Evolutionary conservation across 2,329 filamentous ascomycete genomes (phyloP).

Genomic region (Coccinonectria pachysandricola): DNA sequence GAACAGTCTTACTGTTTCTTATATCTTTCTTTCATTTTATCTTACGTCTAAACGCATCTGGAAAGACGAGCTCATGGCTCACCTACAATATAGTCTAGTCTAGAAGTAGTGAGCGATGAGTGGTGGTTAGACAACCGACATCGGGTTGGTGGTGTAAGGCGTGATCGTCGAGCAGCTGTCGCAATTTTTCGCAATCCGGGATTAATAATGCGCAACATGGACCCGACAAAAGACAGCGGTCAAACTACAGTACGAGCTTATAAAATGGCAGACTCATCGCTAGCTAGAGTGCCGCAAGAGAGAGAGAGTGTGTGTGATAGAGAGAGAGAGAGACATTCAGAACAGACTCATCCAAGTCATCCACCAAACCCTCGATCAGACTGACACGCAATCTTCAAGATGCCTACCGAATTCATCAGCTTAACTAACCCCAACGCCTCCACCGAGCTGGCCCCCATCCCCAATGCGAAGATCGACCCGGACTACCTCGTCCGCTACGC

Average conservation of each 20-base stretch:
- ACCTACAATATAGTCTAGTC: no score
- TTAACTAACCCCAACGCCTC: constrained; percentile 46
- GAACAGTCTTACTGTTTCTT: no score
- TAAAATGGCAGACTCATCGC: no score
- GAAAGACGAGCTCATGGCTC: no score
- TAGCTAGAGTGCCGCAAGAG: constrained; percentile 2
- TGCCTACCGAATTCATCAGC: constrained; percentile 46
- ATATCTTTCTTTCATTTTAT: no score
- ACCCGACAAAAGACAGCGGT: no score
- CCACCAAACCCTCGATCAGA: constrained; percentile 1
- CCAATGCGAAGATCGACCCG: constrained; percentile 40
- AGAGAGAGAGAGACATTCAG: constrained; percentile 7
- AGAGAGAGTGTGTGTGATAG: background rate
- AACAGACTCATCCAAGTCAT: background rate
- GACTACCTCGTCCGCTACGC: constrained; percentile 47
- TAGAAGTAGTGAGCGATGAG: no score
- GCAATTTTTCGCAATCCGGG: constrained; percentile 18
- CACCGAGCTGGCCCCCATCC: constrained; percentile 44
- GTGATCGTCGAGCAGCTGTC: constrained; percentile 15
- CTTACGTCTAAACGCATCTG: no score
- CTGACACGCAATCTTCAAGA: constrained; percentile 4
- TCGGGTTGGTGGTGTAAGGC: constrained; percentile 16
- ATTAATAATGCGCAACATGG: constrained; percentile 21
- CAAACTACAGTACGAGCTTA: no score
- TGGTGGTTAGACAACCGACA: no score